A percentile compares a stretch with the other conserved stretches of the same genome.
Conservation (phyloP, 1,284 basidiomycete species). For the Microbotryum saponariae region DNA sequence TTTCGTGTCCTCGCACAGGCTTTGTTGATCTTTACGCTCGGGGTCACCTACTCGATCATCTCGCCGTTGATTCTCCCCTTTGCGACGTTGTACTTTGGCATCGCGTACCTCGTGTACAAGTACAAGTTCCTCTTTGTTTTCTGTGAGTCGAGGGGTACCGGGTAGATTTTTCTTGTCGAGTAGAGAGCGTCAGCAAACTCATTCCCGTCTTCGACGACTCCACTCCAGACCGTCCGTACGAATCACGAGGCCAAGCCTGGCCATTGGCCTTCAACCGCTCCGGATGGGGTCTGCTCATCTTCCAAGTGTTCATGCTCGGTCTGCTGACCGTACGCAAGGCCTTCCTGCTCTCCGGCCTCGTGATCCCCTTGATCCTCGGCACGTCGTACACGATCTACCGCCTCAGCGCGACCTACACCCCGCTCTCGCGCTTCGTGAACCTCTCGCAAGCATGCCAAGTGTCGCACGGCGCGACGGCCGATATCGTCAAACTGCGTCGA, state of each 20-base stretch:
- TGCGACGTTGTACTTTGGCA: slow-evolving; percentile 87
- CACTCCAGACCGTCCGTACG: slow-evolving; percentile 56
- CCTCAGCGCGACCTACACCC: slow-evolving; percentile 53
- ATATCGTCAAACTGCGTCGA: slow-evolving; percentile 58
- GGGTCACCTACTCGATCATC: slow-evolving; percentile 87
- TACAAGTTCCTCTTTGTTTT: slow-evolving; percentile 36
- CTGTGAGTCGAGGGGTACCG: slow-evolving; percentile 14
- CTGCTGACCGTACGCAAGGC: slow-evolving; percentile 78
- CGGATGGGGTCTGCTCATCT: slow-evolving; percentile 40
- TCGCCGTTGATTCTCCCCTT: slow-evolving; percentile 91
- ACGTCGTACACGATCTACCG: slow-evolving; percentile 73
- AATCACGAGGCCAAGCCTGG: slow-evolving; percentile 89
- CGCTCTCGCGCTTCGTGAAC: slow-evolving; percentile 71
- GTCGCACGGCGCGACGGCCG: slow-evolving; percentile 69
- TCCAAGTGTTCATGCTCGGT: slow-evolving; percentile 69
- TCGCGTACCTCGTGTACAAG: slow-evolving; percentile 87
- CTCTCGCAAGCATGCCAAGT: slow-evolving; percentile 81
- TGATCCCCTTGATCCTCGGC: slow-evolving; percentile 66
- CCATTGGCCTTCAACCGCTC: slow-evolving; percentile 47
- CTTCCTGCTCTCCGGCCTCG: slow-evolving; percentile 64
- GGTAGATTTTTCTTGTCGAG: background rate
- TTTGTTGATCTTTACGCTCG: slow-evolving; percentile 90
- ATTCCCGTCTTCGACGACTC: background rate
- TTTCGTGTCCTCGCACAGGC: slow-evolving; percentile 68
- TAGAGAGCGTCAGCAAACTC: slow-evolving; percentile 3